Conservation (phyloP, 2,329 filamentous ascomycete species). For the Bipolaris zeicola region DNA sequence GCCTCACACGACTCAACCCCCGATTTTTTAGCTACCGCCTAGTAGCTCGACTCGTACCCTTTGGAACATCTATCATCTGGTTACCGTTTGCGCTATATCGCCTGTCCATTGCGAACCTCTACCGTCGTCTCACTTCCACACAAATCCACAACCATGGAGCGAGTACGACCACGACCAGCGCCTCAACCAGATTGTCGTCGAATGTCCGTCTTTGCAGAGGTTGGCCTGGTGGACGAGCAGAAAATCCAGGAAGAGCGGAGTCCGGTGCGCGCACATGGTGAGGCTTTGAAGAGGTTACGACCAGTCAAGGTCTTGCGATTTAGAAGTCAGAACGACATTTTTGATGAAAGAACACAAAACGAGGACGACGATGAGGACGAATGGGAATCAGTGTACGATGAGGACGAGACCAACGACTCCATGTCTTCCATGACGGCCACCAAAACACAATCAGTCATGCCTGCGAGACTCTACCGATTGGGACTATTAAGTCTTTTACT, state of each 20-base stretch:
- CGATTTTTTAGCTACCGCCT: not conserved
- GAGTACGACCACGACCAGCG: conserved; percentile 33
- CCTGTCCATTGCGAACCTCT: conserved; percentile 15
- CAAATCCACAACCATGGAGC: conserved; percentile 30
- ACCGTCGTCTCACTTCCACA: not conserved
- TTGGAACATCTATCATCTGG: not conserved
- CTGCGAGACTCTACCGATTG: conserved; percentile 35
- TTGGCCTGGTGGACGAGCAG: conserved; percentile 45
- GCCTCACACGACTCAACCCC: not conserved
- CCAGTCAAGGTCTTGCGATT: conserved; percentile 41
- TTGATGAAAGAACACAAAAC: conserved; percentile 19
- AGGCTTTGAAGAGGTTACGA: conserved; percentile 28
- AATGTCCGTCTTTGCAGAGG: conserved; percentile 46
- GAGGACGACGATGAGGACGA: conserved; percentile 25
- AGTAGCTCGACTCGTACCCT: conserved; percentile 1
- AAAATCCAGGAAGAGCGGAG: conserved; percentile 37
- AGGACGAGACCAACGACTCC: conserved; percentile 26
- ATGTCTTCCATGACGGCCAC: conserved; percentile 2
- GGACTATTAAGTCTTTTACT: conserved; percentile 38
- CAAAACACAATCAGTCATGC: conserved; percentile 13
- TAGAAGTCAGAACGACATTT: conserved; percentile 38
- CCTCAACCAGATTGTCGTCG: conserved; percentile 26
- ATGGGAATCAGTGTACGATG: conserved; percentile 37
- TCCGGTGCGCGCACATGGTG: conserved; percentile 32
- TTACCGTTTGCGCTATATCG: conserved; percentile 6